Conservation (phyloP, 257 asterid species). For the Avicennia marina region DNA sequence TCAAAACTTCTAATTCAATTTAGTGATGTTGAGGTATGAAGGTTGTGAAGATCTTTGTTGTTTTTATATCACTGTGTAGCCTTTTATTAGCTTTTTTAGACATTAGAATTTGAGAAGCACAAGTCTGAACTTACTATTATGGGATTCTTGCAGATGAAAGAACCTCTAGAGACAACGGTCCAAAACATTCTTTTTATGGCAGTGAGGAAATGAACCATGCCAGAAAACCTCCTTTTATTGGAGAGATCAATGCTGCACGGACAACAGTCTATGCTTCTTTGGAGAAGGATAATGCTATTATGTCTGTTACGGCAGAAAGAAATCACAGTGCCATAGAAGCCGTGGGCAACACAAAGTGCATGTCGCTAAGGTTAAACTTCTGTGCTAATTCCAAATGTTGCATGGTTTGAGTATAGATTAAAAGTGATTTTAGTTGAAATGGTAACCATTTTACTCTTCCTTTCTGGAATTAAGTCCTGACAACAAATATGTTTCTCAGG, state of each 20-base stretch:
- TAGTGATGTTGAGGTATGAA: conserved; percentile 9
- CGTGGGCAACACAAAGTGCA: conserved; percentile 24
- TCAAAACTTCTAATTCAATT: conserved; percentile 21
- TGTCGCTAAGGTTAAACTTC: conserved; percentile 47
- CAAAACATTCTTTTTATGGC: conserved; percentile 28
- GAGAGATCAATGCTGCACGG: conserved; percentile 27
- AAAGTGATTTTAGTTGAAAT: conserved; percentile 17
- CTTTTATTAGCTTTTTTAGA: conserved; percentile 3
- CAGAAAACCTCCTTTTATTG: conserved; percentile 23
- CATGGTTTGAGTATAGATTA: conserved; percentile 12
- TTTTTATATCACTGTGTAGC: background rate
- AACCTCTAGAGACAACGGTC: conserved; percentile 22
- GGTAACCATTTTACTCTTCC: conserved; percentile 18
- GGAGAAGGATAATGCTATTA: conserved; percentile 27
- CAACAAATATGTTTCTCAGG: conserved; percentile 53
- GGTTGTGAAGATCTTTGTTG: conserved; percentile 5
- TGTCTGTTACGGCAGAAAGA: conserved; percentile 20
- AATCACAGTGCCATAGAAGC: conserved; percentile 28
- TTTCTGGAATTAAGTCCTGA: conserved; percentile 27
- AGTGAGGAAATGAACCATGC: conserved; percentile 27
- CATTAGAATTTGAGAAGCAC: conserved; percentile 16
- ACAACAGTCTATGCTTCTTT: conserved; percentile 21
- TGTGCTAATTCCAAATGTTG: conserved; percentile 15
- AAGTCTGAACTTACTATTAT: conserved; percentile 17
- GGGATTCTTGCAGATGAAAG: conserved; percentile 62